Conservation (phyloP, 495 filamentous ascomycete genomes). For the Aspergillus conjunctus region DNA sequence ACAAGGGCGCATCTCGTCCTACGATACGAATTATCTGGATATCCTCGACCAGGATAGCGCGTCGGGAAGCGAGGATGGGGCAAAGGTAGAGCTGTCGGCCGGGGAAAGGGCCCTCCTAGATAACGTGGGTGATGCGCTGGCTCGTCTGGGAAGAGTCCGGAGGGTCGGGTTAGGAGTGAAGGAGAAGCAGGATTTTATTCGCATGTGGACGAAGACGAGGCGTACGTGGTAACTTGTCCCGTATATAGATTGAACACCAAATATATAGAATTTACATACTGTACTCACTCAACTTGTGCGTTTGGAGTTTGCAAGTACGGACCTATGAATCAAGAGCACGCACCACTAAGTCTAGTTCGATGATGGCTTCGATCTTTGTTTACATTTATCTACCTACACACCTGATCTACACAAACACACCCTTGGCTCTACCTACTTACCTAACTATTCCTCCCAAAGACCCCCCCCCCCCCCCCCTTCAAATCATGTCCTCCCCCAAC, state of each 20-base stretch:
- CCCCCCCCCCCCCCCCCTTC: no score
- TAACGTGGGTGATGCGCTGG: slow-evolving; percentile 78
- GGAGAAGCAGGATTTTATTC: slow-evolving; percentile 82
- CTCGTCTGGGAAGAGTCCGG: slow-evolving; percentile 89
- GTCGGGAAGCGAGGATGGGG: slow-evolving; percentile 34
- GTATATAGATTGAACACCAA: slow-evolving; percentile 1
- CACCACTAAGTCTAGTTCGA: no score
- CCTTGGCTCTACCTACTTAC: no score
- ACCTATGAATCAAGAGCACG: no score
- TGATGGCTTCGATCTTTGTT: no score
- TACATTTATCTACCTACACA: no score
- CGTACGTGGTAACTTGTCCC: slow-evolving; percentile 32
- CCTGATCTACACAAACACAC: no score
- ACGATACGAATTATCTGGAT: slow-evolving; percentile 55
- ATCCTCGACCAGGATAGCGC: slow-evolving; percentile 40
- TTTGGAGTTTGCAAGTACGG: no score
- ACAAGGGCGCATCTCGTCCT: slow-evolving; percentile 34
- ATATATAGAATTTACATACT: background rate
- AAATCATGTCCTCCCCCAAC: no score
- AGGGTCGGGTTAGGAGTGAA: slow-evolving; percentile 77
- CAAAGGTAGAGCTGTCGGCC: slow-evolving; percentile 34
- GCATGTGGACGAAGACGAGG: slow-evolving; percentile 55
- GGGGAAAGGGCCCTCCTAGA: slow-evolving; percentile 69
- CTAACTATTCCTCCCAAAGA: no score
- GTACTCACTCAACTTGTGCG: no score